Evolutionary conservation across 305 asterid genomes (phyloP).

Genomic region (Withania somnifera): DNA sequence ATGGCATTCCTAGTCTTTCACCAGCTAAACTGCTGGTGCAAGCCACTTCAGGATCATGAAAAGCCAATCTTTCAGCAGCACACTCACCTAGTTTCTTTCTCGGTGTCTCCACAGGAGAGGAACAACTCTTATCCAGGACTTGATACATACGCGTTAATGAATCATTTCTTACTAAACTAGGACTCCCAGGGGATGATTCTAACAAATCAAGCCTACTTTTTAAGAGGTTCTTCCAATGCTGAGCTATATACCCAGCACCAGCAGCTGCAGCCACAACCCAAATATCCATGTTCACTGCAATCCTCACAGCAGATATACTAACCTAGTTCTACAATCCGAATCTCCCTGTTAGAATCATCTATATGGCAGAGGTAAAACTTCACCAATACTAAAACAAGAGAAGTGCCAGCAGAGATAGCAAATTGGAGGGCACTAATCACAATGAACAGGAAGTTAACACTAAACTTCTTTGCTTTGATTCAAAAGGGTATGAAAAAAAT

Average conservation of each 20-base stretch:
- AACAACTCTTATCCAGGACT: constrained; percentile 17
- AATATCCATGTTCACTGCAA: constrained; percentile 39
- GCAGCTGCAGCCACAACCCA: constrained; percentile 73
- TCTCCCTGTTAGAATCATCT: not conserved
- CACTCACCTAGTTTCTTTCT: constrained; percentile 18
- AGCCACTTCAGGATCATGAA: constrained; percentile 13
- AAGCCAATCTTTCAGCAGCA: not conserved
- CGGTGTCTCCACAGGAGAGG: constrained; percentile 8
- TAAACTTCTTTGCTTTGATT: not conserved
- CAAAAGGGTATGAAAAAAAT: not conserved
- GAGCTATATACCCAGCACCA: constrained; percentile 60
- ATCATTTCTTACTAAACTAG: constrained; percentile 9
- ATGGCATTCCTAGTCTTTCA: constrained; percentile 4
- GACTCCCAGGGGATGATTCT: constrained; percentile 20
- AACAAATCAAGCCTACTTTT: constrained; percentile 17
- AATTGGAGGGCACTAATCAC: not conserved
- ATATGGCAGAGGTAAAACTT: not conserved
- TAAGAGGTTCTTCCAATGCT: constrained; percentile 44
- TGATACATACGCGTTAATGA: constrained; percentile 11
- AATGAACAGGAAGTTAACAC: not conserved
- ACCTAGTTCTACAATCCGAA: constrained; percentile 1
- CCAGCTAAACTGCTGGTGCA: constrained; percentile 18
- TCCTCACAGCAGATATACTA: constrained; percentile 8
- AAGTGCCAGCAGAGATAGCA: not conserved
- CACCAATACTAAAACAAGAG: not conserved